Evolutionary conservation across 768 basidiomycete genomes (phyloP), one percentile per base, ranked within the genome.

Genomic region (Rhodotorula diobovata): DNA sequence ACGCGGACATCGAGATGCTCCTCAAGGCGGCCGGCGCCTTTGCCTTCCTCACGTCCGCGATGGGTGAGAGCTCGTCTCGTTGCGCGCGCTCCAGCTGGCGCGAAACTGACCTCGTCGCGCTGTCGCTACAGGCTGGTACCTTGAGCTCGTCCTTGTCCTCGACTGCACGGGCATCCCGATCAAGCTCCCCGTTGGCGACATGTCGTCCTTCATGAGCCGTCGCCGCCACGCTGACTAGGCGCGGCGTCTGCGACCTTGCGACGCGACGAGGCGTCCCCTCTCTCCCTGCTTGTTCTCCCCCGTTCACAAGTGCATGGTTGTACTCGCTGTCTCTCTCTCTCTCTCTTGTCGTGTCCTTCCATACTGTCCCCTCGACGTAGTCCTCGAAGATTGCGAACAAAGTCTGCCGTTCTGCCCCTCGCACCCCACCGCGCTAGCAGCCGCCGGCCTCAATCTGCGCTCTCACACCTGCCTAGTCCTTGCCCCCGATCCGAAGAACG

Each of bases 121-220:
- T 37, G 28, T n/a, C n/a, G n/a, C 34, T 4, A 18, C 61, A 63
- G 61, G 71, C 23, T 73, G 65, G 72, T 76, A 69, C 39, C 58
- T 75, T 59, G 34, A 61, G 25, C 55, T 69, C 32, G 77, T 73
- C 8, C 59, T 76, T 9, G 65, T 77, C 46, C 66, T 79, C 28
- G 73, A 72, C 18, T 63, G 66, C 14, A 73, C 67, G 46, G 76
- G 77, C 28, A 62, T 76, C 34, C 77, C 77, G 3, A 54, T 78
- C 68, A 55, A 70, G 20, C 71, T 79, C 20, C 77, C 78, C 14
- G 63, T 79, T 10, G 77, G 77, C 56, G 78, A 79, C 65, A 58
- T 78, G n/a, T 76, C 75, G 25, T 61, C 50, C 45, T 75, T 77
- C 67, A 35, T n/a, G 30, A 23, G 41, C 16, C 51, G 63, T 53